Base-by-base conservation (phyloP, 768 basidiomycete species). In the Trametes maxima region DNA sequence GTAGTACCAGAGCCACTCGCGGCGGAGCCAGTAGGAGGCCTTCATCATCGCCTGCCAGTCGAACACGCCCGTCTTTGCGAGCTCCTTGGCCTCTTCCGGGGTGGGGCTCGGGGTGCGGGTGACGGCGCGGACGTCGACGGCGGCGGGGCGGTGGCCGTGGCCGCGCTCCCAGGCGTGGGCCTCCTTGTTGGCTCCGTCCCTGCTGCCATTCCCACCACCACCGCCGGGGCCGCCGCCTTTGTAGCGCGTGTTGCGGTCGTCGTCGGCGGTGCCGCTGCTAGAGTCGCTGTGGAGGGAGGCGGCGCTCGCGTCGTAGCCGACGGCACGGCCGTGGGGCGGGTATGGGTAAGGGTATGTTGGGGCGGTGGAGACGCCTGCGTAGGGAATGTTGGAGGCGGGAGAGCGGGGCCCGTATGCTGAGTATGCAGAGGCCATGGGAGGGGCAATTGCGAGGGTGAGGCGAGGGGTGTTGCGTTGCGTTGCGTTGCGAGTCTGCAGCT, bases 1-100 rank as follows among this genome's bases (percentile, higher is more conserved):
- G 58, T 76, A 76, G 65, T 76, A 75, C 74, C 75, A 76, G n/a
- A 70, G 7, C 73, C 73, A 75, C 36, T 75, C 72, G 49, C 64
- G 65, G 58, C 75, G 65, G 14, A 76, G 7, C 75, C 75, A 76
- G 54, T 69, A 75, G 16, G 64, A 64, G 71, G 67, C 68, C 19
- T 55, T 63, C 45, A 40, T 11, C 60, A 75, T 67, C 16, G 69
- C 62, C 51, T 75, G 65, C 68, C 70, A 76, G 62, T 76, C 71
- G 46, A 76, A 54, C 16, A 74, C 13, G 24, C 66, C 43, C 1
- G 55, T 51, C 47, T 69, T 69, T 4, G 59, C 57, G 48, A 76
- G 72, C 64, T 70, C 72, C 47, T 67, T 70, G 2, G 65, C 66
- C 67, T 76, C 75, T 53, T 70, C 72, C 12, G 75, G 74, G 2